Conservation (phyloP, 768 basidiomycete genomes). For the Calocybe indica region DNA sequence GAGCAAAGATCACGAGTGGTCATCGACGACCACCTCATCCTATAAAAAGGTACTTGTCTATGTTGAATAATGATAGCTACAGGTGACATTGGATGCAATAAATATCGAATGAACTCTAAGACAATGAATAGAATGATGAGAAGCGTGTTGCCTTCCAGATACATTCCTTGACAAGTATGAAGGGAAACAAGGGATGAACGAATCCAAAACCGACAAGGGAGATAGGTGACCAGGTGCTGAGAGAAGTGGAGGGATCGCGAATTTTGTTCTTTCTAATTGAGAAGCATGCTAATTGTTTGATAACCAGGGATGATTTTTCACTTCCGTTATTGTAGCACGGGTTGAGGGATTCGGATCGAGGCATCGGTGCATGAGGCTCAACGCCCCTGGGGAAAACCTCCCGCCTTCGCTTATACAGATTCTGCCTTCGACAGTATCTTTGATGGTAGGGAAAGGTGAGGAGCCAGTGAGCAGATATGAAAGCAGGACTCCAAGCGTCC, state of each 20-base stretch:
- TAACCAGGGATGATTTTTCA: conserved; percentile 85
- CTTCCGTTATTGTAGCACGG: conserved; percentile 76
- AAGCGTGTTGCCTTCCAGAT: too few species aligned
- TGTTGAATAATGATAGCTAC: not conserved
- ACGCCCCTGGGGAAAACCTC: conserved; percentile 39
- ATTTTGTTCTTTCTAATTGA: not conserved
- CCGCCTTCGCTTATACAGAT: conserved; percentile 44
- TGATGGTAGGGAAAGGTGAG: conserved; percentile 87
- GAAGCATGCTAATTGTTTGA: too few species aligned
- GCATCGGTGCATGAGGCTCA: conserved; percentile 69
- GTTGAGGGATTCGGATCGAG: conserved; percentile 78
- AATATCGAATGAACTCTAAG: conserved; percentile 5
- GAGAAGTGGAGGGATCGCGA: too few species aligned
- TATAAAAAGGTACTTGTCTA: too few species aligned
- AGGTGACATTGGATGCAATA: conserved; percentile 2
- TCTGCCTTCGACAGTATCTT: conserved; percentile 66
- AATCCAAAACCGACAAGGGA: too few species aligned
- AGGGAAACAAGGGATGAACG: too few species aligned
- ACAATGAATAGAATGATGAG: too few species aligned
- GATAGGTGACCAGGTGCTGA: too few species aligned
- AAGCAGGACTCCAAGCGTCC: conserved; percentile 93
- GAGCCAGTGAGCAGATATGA: conserved; percentile 91
- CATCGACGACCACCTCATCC: too few species aligned
- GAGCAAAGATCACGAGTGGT: too few species aligned
- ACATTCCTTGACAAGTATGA: too few species aligned